These are phyloP conservation scores for Blakeslea trispora DNA, from an alignment of 371 early-diverging fungal species.

Conservation along the genomic window DNA sequence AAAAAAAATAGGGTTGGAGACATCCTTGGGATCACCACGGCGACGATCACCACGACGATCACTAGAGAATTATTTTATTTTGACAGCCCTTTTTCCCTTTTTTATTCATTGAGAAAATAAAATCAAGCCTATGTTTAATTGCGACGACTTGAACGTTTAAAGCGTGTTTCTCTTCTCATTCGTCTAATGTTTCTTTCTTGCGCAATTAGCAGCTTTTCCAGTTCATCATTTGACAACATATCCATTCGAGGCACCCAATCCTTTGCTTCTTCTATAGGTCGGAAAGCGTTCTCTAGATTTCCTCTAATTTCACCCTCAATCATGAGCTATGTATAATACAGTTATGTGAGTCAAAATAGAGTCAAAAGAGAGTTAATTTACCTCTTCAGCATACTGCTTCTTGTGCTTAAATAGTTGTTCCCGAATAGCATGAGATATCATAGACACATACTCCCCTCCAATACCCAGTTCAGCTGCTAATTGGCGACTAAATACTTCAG, in stretches of 20 bases:
- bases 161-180: constrained; percentile 39
- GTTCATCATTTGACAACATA: constrained; percentile 75
- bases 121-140: constrained; percentile 5
- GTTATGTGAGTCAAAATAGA: neutral
- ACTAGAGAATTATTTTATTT: constrained; percentile 17
- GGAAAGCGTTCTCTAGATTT: constrained; percentile 57
- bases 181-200: constrained; percentile 70
- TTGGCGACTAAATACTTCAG: constrained; percentile 84
- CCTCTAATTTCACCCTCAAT: constrained; percentile 46
- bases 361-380: constrained; percentile 5
- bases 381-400: constrained; percentile 65
- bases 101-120: constrained; percentile 2
- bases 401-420: constrained; percentile 80
- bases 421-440: constrained; percentile 87
- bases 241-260: constrained; percentile 85
- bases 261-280: constrained; percentile 68
- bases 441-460: constrained; percentile 87
- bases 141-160: constrained; percentile 34
- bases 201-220: constrained; percentile 75
- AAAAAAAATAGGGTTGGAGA: constrained; percentile 55
- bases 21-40: constrained; percentile 77
- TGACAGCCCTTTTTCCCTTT: constrained; percentile 1
- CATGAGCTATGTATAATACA: constrained; percentile 19
- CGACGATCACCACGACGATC: constrained; percentile 52
- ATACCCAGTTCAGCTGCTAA: constrained; percentile 86